Evolutionary conservation across 192 early-diverging fungal genomes (phyloP), one percentile per base, ranked within the genome.

Genomic region (Podochytrium sp.): DNA sequence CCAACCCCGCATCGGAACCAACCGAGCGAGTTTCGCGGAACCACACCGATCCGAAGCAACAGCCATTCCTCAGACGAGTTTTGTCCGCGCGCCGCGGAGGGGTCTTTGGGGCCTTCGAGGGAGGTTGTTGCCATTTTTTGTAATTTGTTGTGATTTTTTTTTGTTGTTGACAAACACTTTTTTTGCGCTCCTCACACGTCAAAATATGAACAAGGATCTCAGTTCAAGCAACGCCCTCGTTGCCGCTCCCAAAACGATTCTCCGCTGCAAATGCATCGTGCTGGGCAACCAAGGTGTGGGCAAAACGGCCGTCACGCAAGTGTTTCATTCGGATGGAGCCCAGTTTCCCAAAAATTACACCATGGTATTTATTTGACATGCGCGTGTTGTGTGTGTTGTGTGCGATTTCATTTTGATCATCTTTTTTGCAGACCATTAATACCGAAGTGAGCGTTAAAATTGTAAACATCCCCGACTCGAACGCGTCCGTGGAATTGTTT

Each of bases 1-100:
- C 84, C 86, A 27, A 88, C 82, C n/a, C 86, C 86, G 71, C 83
- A 85, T 25, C 86, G 73, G 62, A 88, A 88, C 86, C 86, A 88
- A 5, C 86, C 86, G 10, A 88, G 79, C 5, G 86, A 88, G 75
- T 86, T 88, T 35, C 85, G 71, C 7, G 86, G 86, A 16, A 85
- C 41, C 0, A 84, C 69, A 29, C 86, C 86, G 51, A 83, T 81
- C 25, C 86, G 79, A 14, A 87, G 80, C 40, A 87, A 52, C 0
- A 87, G 82, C 86, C 86, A 87, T 63, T 87, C 86, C 57, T 47
- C 59, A 12, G 72, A 74, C 1, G 72, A 74, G 51, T 65, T 74
- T 65, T 74, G 72, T 49, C 77, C 66, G 0, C 53, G 51, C n/a
- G 14, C 53, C 4, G 50, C 29, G n/a, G 23, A 23, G 40, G 52